phyloP scores from a whole-genome alignment of 345 rosid species.

The Heritiera fomes region DNA sequence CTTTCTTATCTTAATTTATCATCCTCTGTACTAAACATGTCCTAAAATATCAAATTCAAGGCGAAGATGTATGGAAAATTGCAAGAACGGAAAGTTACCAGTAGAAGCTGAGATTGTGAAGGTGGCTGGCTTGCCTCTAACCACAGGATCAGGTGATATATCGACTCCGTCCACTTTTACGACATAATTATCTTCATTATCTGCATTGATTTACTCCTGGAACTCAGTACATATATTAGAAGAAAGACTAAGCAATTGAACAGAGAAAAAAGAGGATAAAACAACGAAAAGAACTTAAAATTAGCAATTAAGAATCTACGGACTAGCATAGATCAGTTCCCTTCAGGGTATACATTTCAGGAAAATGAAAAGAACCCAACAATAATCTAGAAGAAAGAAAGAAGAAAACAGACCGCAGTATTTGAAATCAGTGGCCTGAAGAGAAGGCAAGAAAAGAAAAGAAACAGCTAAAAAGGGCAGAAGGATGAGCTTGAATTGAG shows the following conservation, averaged over 20 bases:
- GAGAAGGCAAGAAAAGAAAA: constrained; percentile 22
- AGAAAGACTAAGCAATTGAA: neutral
- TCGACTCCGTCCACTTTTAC: constrained; percentile 50
- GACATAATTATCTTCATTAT: constrained; percentile 36
- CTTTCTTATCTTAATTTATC: neutral
- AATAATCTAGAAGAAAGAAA: neutral
- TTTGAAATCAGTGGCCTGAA: constrained; percentile 24
- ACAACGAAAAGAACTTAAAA: too few species aligned
- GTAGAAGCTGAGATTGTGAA: constrained; percentile 49
- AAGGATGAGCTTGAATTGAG: constrained; percentile 22
- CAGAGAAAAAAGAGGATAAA: too few species aligned
- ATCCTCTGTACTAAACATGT: neutral
- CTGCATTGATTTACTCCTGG: constrained; percentile 31
- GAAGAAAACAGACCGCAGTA: constrained; percentile 36
- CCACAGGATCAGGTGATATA: constrained; percentile 53
- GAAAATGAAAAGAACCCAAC: constrained; percentile 1
- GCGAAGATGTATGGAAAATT: neutral
- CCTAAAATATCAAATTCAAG: neutral
- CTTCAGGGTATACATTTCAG: neutral
- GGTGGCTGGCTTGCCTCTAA: constrained; percentile 45
- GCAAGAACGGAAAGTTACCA: constrained; percentile 30
- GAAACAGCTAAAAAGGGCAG: constrained; percentile 11
- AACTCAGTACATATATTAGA: neutral
- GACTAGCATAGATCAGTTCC: too few species aligned
- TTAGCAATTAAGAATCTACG: too few species aligned